These are phyloP conservation scores for Dalbergia oliveri DNA, from an alignment of 306 rosid species.

Conservation along the genomic window DNA sequence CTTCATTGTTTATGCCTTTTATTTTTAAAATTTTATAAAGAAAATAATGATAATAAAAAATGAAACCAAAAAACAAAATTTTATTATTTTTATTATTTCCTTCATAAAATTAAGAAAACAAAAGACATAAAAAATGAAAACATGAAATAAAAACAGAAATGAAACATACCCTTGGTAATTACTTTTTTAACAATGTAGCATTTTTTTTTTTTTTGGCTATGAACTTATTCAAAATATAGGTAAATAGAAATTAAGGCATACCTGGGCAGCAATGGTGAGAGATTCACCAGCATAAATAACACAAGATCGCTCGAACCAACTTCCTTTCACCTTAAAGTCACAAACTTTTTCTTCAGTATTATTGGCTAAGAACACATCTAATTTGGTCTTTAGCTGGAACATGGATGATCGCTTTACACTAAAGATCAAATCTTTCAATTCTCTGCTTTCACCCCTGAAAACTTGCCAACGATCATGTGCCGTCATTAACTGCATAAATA, in stretches of 20 bases:
- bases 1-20: no score
- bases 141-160: no score
- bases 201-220: not conserved
- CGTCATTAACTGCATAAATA: slow-evolving; percentile 41
- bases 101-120: no score
- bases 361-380: slow-evolving; percentile 68
- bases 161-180: no score
- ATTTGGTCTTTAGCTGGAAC: slow-evolving; percentile 61
- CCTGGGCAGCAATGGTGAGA: slow-evolving; percentile 52
- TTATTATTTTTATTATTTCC: no score
- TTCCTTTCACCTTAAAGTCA: slow-evolving; percentile 67
- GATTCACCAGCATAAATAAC: slow-evolving; percentile 62
- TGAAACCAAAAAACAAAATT: no score
- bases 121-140: no score
- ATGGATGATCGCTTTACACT: slow-evolving; percentile 53
- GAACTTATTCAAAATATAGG: not conserved
- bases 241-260: not conserved
- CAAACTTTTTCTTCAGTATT: slow-evolving; percentile 58
- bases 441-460: slow-evolving; percentile 48
- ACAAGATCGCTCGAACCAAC: slow-evolving; percentile 64
- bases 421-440: slow-evolving; percentile 47
- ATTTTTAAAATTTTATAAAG: no score
- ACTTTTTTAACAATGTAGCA: not conserved
- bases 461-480: slow-evolving; percentile 55
- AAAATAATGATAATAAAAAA: no score